Evolutionary conservation across 2,329 filamentous ascomycete genomes (phyloP).

Genomic region (Ceratocystis destructans): DNA sequence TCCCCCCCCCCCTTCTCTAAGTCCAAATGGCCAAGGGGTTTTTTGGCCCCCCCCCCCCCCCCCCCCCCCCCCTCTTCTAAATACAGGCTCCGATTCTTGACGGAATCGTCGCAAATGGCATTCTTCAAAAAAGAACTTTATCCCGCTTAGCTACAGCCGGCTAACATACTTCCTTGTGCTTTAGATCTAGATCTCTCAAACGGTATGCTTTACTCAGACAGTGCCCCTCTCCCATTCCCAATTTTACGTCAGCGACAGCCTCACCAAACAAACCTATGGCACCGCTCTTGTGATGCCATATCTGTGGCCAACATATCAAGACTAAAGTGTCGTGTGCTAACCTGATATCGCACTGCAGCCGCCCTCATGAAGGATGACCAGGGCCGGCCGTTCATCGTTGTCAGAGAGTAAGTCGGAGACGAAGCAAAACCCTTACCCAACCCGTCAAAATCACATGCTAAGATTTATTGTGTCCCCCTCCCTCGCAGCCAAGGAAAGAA

Average conservation of each 20-base stretch:
- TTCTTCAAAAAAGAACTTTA: neutral
- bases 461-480: slow-evolving; percentile 8
- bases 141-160: neutral
- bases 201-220: slow-evolving; percentile 38
- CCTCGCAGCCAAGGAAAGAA: slow-evolving; percentile 76
- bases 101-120: neutral
- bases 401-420: slow-evolving; percentile 64
- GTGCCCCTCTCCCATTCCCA: slow-evolving; percentile 7
- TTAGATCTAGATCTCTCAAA: slow-evolving; percentile 72
- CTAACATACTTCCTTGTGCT: slow-evolving; percentile 11
- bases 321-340: slow-evolving; percentile 4
- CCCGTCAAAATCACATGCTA: slow-evolving; percentile 21
- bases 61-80: slow-evolving; percentile 17
- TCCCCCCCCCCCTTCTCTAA: too few relatives aligned
- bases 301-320: neutral
- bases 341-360: slow-evolving; percentile 30
- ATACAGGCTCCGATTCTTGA: neutral
- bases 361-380: slow-evolving; percentile 90
- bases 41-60: neutral
- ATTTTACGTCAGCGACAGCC: slow-evolving; percentile 19
- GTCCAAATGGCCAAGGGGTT: too few relatives aligned
- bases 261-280: neutral
- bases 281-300: neutral
- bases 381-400: slow-evolving; percentile 92
- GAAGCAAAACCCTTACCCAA: neutral